Percentiles rank a stretch among this genome's conserved stretches.
Conservation (phyloP, 2,329 filamentous ascomycete genomes). For the Chrysosporium queenslandicum region DNA sequence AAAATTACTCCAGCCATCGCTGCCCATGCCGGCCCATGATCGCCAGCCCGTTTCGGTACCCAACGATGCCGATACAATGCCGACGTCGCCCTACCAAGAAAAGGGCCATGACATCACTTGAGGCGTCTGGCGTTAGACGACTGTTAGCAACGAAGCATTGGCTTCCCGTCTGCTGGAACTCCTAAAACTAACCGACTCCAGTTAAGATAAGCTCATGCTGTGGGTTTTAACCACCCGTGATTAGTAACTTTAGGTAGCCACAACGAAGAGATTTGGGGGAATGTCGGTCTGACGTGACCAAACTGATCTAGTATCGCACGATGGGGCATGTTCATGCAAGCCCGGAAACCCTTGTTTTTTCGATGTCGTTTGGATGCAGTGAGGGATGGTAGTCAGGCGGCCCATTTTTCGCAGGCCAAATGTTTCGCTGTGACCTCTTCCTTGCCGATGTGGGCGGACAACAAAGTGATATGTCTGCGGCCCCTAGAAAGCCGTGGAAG, state of each 20-base stretch:
- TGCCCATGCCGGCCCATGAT: slow-evolving; percentile 1
- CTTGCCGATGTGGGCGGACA: neutral
- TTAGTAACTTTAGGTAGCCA: neutral
- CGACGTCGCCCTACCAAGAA: neutral
- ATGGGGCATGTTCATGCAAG: slow-evolving; percentile 12
- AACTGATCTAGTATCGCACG: slow-evolving; percentile 8
- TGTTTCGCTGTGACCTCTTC: slow-evolving; percentile 4
- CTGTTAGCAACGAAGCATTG: slow-evolving; percentile 3
- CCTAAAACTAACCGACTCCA: slow-evolving; percentile 3
- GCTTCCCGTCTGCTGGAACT: slow-evolving; percentile 3
- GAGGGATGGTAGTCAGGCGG: neutral
- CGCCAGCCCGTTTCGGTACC: slow-evolving; percentile 7
- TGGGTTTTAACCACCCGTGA: neutral
- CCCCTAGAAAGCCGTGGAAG: neutral
- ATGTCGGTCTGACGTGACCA: slow-evolving; percentile 12
- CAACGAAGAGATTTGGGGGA: slow-evolving; percentile 2
- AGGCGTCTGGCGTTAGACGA: slow-evolving; percentile 8
- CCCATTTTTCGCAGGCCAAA: slow-evolving; percentile 2
- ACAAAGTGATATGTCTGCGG: neutral
- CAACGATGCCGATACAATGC: slow-evolving; percentile 7
- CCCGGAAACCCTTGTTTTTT: slow-evolving; percentile 6
- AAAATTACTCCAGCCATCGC: neutral
- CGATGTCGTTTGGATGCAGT: slow-evolving; percentile 2
- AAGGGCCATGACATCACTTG: slow-evolving; percentile 10
- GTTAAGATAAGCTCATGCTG: slow-evolving; percentile 7